Evolutionary conservation across 352 stramenopile genomes (phyloP), one percentile per base, ranked within the genome.

Genomic region (Phytopythium aichiense): DNA sequence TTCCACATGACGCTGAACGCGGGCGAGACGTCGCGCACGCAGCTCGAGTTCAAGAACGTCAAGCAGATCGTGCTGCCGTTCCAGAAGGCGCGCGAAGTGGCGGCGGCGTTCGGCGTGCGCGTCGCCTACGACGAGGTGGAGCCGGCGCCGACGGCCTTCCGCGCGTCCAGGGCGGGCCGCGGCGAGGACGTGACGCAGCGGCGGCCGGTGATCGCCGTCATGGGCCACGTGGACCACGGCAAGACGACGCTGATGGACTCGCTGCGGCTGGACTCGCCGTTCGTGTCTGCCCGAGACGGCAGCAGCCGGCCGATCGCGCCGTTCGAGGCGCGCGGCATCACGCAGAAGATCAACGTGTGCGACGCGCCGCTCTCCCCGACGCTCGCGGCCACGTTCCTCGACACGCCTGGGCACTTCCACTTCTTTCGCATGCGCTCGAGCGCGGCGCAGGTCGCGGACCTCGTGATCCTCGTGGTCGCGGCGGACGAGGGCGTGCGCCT

Each of bases 161-260:
- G 53, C n/a, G 18, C 43, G 16, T 37, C 38, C 23, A 37, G 28
- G 13, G 76, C 74, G 6, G 51, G 83, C 30, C 53, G 62, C 56
- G 61, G 58, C 49, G 50, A 62, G 20, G 18, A 60, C 0, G n/a
- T 70, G 58, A 60, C 59, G 23, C 66, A 79, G 42, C 80, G 97
- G 30, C 77, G 96, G 22, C 97, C 98, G 7, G 96, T 99, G 51
- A 96, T 99, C 37, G 98, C 96, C 11, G 97, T 99, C 42, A 99
- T 99, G 97, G 98, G 98, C 40, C 98, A 99, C 72, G 97, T 99
- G 25, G 98, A 99, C 82, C 98, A 99, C 77, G 98, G 98, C 66
- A 99, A 99, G 74, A 99, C 98, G 13, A 98, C 96, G n/a, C 77
- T 99, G 15, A 88, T 99, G 52, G 98, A 99, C 74, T 85, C 87